These are phyloP conservation scores for Elaeis guineensis DNA, from an alignment of 176 grass and related monocot genomes.

Conservation along the genomic window DNA sequence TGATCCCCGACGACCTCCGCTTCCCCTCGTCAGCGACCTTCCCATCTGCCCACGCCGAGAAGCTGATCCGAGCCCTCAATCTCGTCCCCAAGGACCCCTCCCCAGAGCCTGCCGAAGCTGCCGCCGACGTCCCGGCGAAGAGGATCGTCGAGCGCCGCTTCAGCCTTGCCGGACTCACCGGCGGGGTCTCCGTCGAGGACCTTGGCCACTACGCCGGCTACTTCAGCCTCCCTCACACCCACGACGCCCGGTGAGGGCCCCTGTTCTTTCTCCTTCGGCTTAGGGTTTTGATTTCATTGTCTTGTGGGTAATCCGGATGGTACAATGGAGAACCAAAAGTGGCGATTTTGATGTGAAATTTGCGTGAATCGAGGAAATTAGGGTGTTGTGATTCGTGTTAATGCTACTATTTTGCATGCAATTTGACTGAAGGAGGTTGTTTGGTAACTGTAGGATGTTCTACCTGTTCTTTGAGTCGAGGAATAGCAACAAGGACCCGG, in stretches of 20 bases:
- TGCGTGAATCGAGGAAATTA: too few relatives aligned
- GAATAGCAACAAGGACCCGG: constrained; percentile 60
- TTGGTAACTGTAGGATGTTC: constrained; percentile 57
- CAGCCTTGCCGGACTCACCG: constrained; percentile 31
- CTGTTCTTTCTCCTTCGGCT: not conserved
- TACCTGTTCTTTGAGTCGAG: constrained; percentile 98
- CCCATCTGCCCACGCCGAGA: constrained; percentile 48
- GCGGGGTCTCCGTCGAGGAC: constrained; percentile 13
- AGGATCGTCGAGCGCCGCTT: constrained; percentile 59
- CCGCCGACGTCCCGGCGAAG: constrained; percentile 18
- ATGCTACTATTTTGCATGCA: too few relatives aligned
- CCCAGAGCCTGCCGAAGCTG: not conserved
- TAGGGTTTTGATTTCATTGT: too few relatives aligned
- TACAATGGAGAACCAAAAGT: too few relatives aligned
- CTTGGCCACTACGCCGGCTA: constrained; percentile 94
- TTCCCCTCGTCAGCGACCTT: constrained; percentile 35
- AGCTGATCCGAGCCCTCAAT: constrained; percentile 73
- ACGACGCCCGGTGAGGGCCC: constrained; percentile 55
- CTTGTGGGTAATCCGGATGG: too few relatives aligned
- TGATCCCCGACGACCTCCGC: constrained; percentile 8
- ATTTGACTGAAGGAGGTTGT: too few relatives aligned
- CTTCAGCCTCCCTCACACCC: constrained; percentile 74
- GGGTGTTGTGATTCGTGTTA: too few relatives aligned
- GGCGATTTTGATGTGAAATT: too few relatives aligned
- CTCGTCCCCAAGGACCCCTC: constrained; percentile 47